Evolutionary conservation across 331 rosid species (phyloP).

Genomic region (Cydonia oblonga): DNA sequence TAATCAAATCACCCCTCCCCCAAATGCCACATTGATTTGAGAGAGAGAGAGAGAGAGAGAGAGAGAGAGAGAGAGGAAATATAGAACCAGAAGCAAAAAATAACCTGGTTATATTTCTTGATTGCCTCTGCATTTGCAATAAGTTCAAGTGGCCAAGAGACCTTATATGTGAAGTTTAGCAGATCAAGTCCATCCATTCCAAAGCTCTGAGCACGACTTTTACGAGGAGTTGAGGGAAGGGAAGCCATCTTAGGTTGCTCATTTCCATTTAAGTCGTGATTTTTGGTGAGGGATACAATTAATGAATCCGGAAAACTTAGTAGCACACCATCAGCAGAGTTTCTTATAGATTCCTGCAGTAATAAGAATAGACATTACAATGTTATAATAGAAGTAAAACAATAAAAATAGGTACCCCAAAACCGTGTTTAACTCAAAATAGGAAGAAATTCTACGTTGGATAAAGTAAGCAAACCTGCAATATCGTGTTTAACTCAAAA

Average conservation of each 20-base stretch:
- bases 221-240: constrained; percentile 40
- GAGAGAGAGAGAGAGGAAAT: not conserved
- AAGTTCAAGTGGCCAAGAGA: constrained; percentile 98
- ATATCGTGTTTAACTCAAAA: constrained; percentile 78
- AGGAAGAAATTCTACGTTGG: not conserved
- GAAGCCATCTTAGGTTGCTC: constrained; percentile 42
- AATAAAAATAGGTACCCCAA: not conserved
- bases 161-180: constrained; percentile 81
- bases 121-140: constrained; percentile 89
- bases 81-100: constrained; percentile 6
- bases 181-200: constrained; percentile 87
- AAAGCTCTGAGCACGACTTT: constrained; percentile 40
- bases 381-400: not conserved
- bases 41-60: not conserved
- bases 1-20: not conserved
- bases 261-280: constrained; percentile 30
- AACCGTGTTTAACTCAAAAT: not conserved
- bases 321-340: constrained; percentile 77
- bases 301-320: constrained; percentile 91
- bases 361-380: constrained; percentile 10
- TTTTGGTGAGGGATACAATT: constrained; percentile 59
- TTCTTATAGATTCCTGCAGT: constrained; percentile 88
- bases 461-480: constrained; percentile 56
- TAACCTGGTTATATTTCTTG: constrained; percentile 91
- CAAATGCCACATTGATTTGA: not conserved